Base-by-base conservation (phyloP, 495 filamentous ascomycete species). In the Neurospora discreta region DNA sequence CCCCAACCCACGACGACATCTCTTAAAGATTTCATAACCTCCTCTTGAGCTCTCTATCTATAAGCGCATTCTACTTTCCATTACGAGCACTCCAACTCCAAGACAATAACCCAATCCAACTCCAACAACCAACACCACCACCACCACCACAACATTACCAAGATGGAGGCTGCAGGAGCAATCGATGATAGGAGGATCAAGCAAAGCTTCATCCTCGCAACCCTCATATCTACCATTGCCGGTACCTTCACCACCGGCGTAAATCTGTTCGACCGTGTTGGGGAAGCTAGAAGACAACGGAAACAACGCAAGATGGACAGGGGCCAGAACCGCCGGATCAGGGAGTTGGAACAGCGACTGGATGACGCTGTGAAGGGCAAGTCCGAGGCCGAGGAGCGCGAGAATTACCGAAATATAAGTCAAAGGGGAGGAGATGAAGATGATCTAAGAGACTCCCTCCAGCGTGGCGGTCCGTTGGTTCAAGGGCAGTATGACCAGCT, bases 81-180 rank as follows among this genome's bases (percentile, higher is more conserved):
- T n/a, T n/a, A n/a, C n/a, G n/a, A 23, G 10, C 11, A 13, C 43
- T 46, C 11, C 43, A 23, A 20, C 13, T 36, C 15, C 26, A 18
- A 33, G 26, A 60, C 52, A 15, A 6, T 18, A 18, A 18, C 26
- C 52, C 52, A 60, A 33, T 3, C n/a, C n/a, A n/a, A n/a, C 26
- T 36, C 26, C 26, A 33, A 33, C 30, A 33, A 33, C 52, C 40
- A 65, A 18, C 7, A 65, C 52, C 15, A 60, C 26, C 33, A 60
- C 26, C 33, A 36, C 33, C 8, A 33, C 52, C 16, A 33, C 23
- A 33, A 8, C 26, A 33, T 33, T 38, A 33, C 52, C 69, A 74
- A 44, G 30, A 87, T 88, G 80, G 89, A 90, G 76, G 86, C 88
- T 72, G 87, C 89, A 68, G 83, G 83, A 42, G 83, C 85, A 76